These are phyloP conservation scores for Arthroderma uncinatum DNA, from an alignment of 2,329 filamentous ascomycete species.

Conservation along the genomic window DNA sequence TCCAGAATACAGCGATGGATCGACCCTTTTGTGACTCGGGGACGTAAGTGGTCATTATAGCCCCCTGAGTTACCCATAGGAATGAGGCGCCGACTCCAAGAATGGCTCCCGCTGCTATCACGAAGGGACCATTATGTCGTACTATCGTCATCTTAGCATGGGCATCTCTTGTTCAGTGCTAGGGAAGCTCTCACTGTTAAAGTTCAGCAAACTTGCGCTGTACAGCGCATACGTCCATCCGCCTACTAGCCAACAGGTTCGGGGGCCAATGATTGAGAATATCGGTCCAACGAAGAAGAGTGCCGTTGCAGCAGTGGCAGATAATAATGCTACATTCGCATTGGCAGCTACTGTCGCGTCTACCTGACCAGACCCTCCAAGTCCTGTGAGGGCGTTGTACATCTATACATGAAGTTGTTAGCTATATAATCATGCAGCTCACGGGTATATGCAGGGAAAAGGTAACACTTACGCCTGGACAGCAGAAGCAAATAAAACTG, in stretches of 20 bases:
- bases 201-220: slow-evolving; percentile 36
- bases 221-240: slow-evolving; percentile 40
- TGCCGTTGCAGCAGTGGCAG: slow-evolving; percentile 35
- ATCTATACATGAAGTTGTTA: slow-evolving; percentile 25
- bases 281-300: slow-evolving; percentile 38
- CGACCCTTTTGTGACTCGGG: slow-evolving; percentile 35
- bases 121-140: slow-evolving; percentile 32
- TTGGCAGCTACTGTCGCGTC: slow-evolving; percentile 38
- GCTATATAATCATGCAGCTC: too few relatives aligned
- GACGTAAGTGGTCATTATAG: slow-evolving; percentile 41
- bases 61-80: slow-evolving; percentile 39
- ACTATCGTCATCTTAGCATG: slow-evolving; percentile 16
- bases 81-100: slow-evolving; percentile 39
- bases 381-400: slow-evolving; percentile 39
- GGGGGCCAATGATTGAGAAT: slow-evolving; percentile 35
- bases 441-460: too few relatives aligned
- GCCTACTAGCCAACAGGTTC: slow-evolving; percentile 35
- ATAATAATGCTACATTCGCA: slow-evolving; percentile 36
- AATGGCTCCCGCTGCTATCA: slow-evolving; percentile 37
- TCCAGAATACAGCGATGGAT: slow-evolving; percentile 37
- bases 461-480: slow-evolving; percentile 33
- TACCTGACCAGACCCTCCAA: slow-evolving; percentile 39
- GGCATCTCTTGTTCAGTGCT: background rate
- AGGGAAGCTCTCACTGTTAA: slow-evolving; percentile 26
- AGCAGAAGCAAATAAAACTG: slow-evolving; percentile 41